Conservation (phyloP, 2,329 filamentous ascomycete genomes). For the Rugonectria rugulosa region DNA sequence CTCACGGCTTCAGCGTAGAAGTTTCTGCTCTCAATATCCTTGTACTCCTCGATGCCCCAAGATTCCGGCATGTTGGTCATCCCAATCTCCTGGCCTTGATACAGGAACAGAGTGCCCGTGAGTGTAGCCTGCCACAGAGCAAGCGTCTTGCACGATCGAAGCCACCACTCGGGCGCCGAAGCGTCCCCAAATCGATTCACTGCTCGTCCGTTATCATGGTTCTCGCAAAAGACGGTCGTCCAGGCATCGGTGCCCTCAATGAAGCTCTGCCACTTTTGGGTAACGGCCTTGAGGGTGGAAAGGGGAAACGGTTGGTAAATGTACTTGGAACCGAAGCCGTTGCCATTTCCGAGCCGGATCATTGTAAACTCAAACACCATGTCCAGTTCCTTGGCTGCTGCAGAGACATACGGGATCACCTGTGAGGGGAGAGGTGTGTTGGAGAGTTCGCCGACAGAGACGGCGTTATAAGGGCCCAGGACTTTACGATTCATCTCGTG, state of each 20-base stretch:
- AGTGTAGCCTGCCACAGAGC: slow-evolving; percentile 58
- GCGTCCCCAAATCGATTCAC: slow-evolving; percentile 62
- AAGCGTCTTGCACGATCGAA: slow-evolving; percentile 59
- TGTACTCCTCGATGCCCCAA: slow-evolving; percentile 62
- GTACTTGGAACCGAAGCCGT: slow-evolving; percentile 54
- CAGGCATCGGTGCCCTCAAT: slow-evolving; percentile 60
- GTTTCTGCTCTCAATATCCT: slow-evolving; percentile 61
- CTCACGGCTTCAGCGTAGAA: slow-evolving; percentile 56
- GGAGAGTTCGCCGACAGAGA: slow-evolving; percentile 70
- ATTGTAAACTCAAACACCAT: slow-evolving; percentile 69
- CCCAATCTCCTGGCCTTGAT: slow-evolving; percentile 69
- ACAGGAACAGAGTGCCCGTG: slow-evolving; percentile 63
- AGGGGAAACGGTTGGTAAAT: slow-evolving; percentile 59
- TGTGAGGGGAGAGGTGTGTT: slow-evolving; percentile 59
- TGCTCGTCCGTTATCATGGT: slow-evolving; percentile 68
- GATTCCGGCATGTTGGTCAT: slow-evolving; percentile 62
- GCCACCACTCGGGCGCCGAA: slow-evolving; percentile 52
- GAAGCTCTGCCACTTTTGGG: slow-evolving; percentile 58
- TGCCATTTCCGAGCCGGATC: slow-evolving; percentile 61
- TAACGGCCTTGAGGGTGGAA: slow-evolving; percentile 52
- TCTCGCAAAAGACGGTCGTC: slow-evolving; percentile 69
- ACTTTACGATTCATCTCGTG: slow-evolving; percentile 63
- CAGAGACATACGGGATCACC: slow-evolving; percentile 63
- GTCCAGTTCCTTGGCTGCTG: slow-evolving; percentile 60
- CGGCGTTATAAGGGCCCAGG: slow-evolving; percentile 61